Base-by-base conservation (phyloP, 2,329 filamentous ascomycete species). In the Curvularia sp. region DNA sequence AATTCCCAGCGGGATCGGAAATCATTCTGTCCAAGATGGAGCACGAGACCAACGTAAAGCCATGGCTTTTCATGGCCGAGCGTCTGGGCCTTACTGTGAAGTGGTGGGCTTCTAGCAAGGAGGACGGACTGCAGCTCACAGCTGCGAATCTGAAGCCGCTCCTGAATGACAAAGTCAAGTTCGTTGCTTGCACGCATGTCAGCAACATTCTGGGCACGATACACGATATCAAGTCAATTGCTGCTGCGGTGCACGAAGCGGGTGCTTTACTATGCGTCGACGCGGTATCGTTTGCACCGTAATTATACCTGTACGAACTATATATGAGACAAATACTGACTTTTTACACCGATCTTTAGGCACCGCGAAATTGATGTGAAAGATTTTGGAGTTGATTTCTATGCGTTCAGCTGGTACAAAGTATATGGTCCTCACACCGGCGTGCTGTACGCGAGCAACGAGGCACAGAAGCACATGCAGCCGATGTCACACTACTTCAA, bases 321-420 rank as follows among this genome's bases (percentile, higher is more conserved):
- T 22, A 22, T 22, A 4, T 22, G 22, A 22, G 22, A 22, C 22
- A 22, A 4, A 22, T 22, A 22, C 22, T 22, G 22, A 22, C 22
- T 22, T 22, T 22, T 2, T 22, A 4, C 2, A 22, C 22, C 22
- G 4, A 22, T 22, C 22, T 22, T 22, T 22, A 22, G 22, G 22
- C 91, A 94, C 73, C 82, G 89, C 4, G 80, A 80, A 7, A 77
- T 94, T 10, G 88, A 94, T 71, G 88, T 93, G 4, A 82, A 85
- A 62, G 85, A 79, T 0, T 80, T 92, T 0, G 89, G 84, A 0
- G 88, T 89, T 0, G 91, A 94, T 71, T 88, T 93, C 65, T 94
- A 93, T 74, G 70, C 83, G n/a, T 92, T 93, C 71, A 88, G 84
- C 0, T 93, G 90, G 90, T 93, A 93, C 78, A 94, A 94, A 74